Base-by-base conservation (phyloP, 805 yeast species). In the Candida berthetii region DNA sequence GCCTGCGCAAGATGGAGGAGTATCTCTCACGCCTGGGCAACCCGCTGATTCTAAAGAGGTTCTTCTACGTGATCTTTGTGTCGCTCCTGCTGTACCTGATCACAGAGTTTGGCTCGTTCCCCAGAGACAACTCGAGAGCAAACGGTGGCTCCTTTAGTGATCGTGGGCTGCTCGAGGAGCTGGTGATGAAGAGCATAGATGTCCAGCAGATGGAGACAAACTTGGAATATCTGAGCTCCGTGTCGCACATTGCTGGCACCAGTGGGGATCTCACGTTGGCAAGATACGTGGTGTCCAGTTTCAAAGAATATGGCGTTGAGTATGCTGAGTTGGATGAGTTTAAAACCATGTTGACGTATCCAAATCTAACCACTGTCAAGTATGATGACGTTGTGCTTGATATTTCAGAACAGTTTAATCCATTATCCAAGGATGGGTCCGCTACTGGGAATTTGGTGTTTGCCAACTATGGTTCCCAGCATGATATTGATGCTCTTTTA, bases 241-340 rank as follows among this genome's bases (percentile, higher is more conserved):
- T 88, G 79, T 88, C 96, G 3, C 97, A 89, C 57, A 62, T 83
- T 48, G 79, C 96, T 0, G 98, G 98, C 3, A 82, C 97, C 2
- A 75, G 78, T 14, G 98, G 96, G 16, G 96, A 88, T 58, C 61
- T 78, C 44, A 74, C 91, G 0, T 62, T 89, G 31, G 81, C 88
- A 2, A 69, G 73, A 43, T 88, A 82, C 55, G 67, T 90, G 14
- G 69, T 76, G 45, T 74, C 73, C 19, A 74, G 76, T 38, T 77
- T 85, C 61, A 57, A 61, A 18, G 72, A 77, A 40, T 76, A 80
- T 47, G 85, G 85, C 2, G 46, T 89, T 17, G 62, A 65, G 24
- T 44, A 61, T 3, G 71, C 77, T 5, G 80, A 77, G 35, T 72
- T 76, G 37, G 64, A 68, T 31, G 74, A 71, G 40, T 60, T 78